Percentiles rank a stretch among this genome's conserved stretches.
These are phyloP conservation scores for Gastrodia elata DNA, from an alignment of 106 monocot species.

Conservation along the genomic window DNA sequence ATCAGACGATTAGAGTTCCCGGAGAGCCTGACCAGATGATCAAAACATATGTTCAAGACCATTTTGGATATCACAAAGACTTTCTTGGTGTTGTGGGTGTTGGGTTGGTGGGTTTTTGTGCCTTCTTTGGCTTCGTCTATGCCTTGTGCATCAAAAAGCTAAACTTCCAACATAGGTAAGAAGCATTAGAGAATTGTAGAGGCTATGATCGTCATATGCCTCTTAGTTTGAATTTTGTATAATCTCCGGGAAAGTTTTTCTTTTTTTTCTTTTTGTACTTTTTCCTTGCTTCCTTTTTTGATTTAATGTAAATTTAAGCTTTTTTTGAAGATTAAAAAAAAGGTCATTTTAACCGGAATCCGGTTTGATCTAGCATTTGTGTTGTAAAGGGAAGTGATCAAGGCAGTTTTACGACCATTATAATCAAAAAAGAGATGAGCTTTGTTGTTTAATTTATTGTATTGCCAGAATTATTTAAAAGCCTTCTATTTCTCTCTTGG, in stretches of 20 bases:
- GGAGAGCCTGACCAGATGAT: constrained; percentile 33
- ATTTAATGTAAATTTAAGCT: background rate
- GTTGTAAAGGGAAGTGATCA: too few species aligned
- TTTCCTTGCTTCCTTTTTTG: too few species aligned
- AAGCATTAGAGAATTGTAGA: constrained; percentile 5
- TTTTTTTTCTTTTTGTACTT: background rate
- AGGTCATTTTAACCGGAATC: too few species aligned
- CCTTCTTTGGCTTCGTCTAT: constrained; percentile 77
- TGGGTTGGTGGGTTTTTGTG: constrained; percentile 48
- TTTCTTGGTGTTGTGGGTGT: constrained; percentile 61
- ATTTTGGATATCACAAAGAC: constrained; percentile 52
- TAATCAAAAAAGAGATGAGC: background rate
- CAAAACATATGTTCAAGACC: constrained; percentile 39
- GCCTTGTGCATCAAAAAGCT: constrained; percentile 71
- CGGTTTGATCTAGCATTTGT: too few species aligned
- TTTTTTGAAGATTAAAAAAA: background rate
- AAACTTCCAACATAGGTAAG: constrained; percentile 87
- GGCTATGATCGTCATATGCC: background rate
- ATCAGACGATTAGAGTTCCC: constrained; percentile 40
- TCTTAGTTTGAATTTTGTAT: background rate
- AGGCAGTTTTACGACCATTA: background rate
- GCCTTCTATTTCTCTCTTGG: too few species aligned
- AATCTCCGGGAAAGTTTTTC: background rate
- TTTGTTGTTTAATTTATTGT: background rate
- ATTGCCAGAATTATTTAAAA: too few species aligned